A percentile compares a stretch with the other conserved stretches of the same genome.
Evolutionary conservation across 306 rosid species (phyloP).

Genomic region (Cucurbita pepo): DNA sequence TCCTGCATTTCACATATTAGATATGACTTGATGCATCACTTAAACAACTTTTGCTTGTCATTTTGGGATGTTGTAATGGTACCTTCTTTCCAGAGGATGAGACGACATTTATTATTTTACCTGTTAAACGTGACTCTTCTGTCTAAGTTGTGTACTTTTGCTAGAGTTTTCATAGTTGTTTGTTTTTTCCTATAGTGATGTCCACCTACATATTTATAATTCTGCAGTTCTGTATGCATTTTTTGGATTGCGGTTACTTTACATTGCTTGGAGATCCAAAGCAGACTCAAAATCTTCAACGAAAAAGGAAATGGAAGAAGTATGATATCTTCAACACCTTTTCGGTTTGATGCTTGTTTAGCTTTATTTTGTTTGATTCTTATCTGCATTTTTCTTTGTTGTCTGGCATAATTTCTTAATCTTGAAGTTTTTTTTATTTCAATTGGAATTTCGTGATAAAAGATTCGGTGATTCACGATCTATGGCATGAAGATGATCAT

Average conservation of each 20-base stretch:
- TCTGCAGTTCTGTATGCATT: conserved; percentile 80
- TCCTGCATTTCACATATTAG: not conserved
- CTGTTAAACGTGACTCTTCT: not conserved
- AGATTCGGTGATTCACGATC: not conserved
- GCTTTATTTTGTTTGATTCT: not conserved
- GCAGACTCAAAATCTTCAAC: conserved; percentile 83
- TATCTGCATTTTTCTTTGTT: not conserved
- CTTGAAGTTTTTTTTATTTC: not conserved
- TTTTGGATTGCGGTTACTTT: conserved; percentile 81
- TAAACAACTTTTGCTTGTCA: not conserved
- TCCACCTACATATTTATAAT: not conserved
- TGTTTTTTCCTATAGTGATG: not conserved
- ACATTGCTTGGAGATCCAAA: conserved; percentile 97
- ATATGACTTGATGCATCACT: not conserved
- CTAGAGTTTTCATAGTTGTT: not conserved
- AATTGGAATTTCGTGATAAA: not conserved
- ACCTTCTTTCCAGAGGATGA: not conserved
- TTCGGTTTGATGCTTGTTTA: not conserved
- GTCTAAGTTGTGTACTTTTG: not conserved
- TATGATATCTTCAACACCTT: conserved; percentile 14
- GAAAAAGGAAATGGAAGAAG: conserved; percentile 98
- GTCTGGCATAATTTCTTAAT: not conserved
- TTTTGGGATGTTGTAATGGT: not conserved
- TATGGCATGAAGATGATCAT: not conserved
- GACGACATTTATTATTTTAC: not conserved